Percentiles rank a stretch among this genome's conserved stretches.
These are phyloP conservation scores for Dactylorhiza incarnata DNA, from an alignment of 106 monocot species.

Conservation along the genomic window DNA sequence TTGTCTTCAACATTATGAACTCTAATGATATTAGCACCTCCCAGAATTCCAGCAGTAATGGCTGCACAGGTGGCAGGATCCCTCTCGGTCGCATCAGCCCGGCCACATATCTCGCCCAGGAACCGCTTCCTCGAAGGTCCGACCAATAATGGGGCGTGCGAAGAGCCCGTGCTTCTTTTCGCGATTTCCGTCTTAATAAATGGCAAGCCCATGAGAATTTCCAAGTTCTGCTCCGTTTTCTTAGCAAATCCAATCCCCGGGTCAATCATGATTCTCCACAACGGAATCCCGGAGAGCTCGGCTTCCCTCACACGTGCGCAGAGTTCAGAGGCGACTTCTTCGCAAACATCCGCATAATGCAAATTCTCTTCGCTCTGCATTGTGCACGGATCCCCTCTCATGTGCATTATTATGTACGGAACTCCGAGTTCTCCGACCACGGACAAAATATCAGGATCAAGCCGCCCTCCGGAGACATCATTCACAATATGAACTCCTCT, in stretches of 20 bases:
- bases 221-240: constrained; percentile 52
- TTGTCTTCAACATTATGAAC: constrained; percentile 70
- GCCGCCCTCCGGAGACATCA: constrained; percentile 78
- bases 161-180: constrained; percentile 42
- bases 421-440: constrained; percentile 53
- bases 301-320: constrained; percentile 45
- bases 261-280: constrained; percentile 78
- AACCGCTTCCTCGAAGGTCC: constrained; percentile 93
- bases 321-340: constrained; percentile 60
- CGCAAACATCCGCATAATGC: constrained; percentile 63
- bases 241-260: constrained; percentile 94
- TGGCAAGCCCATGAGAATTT: constrained; percentile 52
- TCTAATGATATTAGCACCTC: constrained; percentile 82
- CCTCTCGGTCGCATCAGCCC: constrained; percentile 52
- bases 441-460: constrained; percentile 58
- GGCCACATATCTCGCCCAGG: constrained; percentile 71
- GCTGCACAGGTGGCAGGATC: constrained; percentile 81
- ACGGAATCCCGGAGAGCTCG: constrained; percentile 66
- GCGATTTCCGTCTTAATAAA: constrained; percentile 45
- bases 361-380: constrained; percentile 70
- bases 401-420: constrained; percentile 75
- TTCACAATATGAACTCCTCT: constrained; percentile 85
- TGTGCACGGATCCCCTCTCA: constrained; percentile 89
- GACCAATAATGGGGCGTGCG: constrained; percentile 58
- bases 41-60: constrained; percentile 50